Evolutionary conservation across 1,284 basidiomycete genomes (phyloP).

Genomic region (Malassezia obtusa): DNA sequence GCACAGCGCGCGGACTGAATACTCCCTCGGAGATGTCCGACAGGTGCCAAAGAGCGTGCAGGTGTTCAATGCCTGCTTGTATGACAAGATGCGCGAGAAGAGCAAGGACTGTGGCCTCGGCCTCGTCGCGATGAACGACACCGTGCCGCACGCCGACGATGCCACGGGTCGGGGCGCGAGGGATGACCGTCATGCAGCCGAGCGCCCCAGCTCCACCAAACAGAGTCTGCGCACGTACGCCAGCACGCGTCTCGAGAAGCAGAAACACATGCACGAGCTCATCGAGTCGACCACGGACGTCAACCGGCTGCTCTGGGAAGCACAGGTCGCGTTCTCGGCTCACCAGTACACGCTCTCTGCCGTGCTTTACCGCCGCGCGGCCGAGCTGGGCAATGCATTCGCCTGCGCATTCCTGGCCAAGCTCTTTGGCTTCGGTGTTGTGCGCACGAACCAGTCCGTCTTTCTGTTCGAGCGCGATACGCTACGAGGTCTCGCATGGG

Average conservation of each 20-base stretch:
- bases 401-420: constrained; percentile 9
- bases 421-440: constrained; percentile 17
- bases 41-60: constrained; percentile 9
- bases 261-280: constrained; percentile 1
- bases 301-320: constrained; percentile 6
- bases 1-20: neutral
- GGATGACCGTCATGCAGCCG: neutral
- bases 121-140: neutral
- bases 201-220: too few relatives aligned
- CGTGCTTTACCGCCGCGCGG: constrained; percentile 5
- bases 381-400: constrained; percentile 5
- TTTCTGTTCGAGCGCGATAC: constrained; percentile 16
- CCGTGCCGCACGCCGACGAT: neutral
- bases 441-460: neutral
- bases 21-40: constrained; percentile 7
- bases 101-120: constrained; percentile 12
- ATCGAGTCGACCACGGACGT: constrained; percentile 9
- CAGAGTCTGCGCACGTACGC: constrained; percentile 14
- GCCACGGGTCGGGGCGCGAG: neutral
- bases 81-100: constrained; percentile 5
- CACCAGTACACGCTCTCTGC: constrained; percentile 9
- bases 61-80: constrained; percentile 15
- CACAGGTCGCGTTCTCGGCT: constrained; percentile 7
- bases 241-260: constrained; percentile 1
- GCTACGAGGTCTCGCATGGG: constrained; percentile 16